Base-by-base conservation (phyloP, 2,329 filamentous ascomycete species). In the Diaporthe amygdali region DNA sequence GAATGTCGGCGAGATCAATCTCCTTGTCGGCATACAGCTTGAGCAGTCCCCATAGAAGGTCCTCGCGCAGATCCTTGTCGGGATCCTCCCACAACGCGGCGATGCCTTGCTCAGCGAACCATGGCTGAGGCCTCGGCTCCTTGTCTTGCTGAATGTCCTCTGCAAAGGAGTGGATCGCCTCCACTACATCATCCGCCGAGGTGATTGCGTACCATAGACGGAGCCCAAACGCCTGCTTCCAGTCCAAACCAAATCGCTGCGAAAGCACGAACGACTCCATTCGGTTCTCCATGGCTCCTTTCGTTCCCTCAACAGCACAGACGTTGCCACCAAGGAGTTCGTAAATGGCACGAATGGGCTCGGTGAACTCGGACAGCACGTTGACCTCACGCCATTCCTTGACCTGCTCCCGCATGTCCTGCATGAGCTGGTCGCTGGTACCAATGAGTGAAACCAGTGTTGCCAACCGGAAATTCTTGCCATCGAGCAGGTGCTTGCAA, bases 221-320 rank as follows among this genome's bases (percentile, higher is more conserved):
- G 63, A 99, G 87, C 14, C 94, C 96, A 80, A 99, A 97, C 0
- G 95, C 92, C 78, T 97, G 95, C 80, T 94, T 92, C 96, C 96
- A 99, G 79, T 97, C 93, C 44, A 99, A 86, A 5, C 90, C 90
- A 79, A 98, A 99, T 56, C 92, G 91, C 76, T 93, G 89, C 1
- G 94, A 93, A 74, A 99, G 93, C 68, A 91, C 88, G 78, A 99
- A 97, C 0, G 92, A 92, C 17, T 91, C 88, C 47, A 92, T 88
- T 54, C 93, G 91, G 81, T 98, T 94, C 80, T 98, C 96, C 10
- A 92, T 83, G 1, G 93, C 89, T 3, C 86, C 87, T 74, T 90
- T 92, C 78, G 93, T 92, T 14, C 96, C 96, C 75, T 95, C 90
- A 71, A 94, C 95, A 34, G 92, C 89, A 74, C 94, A 92, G n/a